Conservation (phyloP, 192 early-diverging fungal genomes). For the Umbelopsis isabellina region DNA sequence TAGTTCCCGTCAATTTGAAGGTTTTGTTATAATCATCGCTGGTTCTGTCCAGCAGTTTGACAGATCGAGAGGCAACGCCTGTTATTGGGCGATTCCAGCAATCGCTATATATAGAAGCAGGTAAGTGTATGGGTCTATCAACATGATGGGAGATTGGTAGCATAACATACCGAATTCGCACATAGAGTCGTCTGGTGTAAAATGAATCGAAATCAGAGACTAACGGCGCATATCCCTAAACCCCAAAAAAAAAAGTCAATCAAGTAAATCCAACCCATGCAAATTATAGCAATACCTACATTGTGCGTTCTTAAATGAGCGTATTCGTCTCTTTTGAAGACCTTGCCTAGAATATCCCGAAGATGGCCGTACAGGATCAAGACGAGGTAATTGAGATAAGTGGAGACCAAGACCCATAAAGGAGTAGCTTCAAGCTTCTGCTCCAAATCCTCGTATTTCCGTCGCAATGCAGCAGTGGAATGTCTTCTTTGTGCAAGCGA, state of each 20-base stretch:
- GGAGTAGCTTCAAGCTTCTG: constrained; percentile 72
- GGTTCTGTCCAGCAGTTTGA: constrained; percentile 85
- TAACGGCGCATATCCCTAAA: constrained; percentile 87
- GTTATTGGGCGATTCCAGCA: constrained; percentile 95
- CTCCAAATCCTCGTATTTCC: constrained; percentile 36
- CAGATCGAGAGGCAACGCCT: constrained; percentile 85
- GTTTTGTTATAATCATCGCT: constrained; percentile 83
- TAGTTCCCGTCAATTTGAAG: constrained; percentile 83
- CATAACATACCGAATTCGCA: constrained; percentile 32
- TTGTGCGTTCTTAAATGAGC: constrained; percentile 72
- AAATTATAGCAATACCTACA: constrained; percentile 41
- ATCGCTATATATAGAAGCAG: constrained; percentile 51
- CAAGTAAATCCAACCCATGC: neutral
- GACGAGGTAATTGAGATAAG: constrained; percentile 94
- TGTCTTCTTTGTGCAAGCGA: constrained; percentile 25
- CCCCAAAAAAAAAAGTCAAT: neutral
- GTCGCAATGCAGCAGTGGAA: constrained; percentile 21
- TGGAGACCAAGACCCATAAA: constrained; percentile 83
- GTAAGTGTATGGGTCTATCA: neutral
- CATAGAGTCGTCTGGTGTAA: constrained; percentile 88
- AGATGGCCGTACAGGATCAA: constrained; percentile 92
- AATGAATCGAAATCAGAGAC: constrained; percentile 97
- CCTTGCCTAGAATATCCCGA: constrained; percentile 89
- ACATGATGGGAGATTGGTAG: neutral
- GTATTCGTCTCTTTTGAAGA: constrained; percentile 73